Base-by-base conservation (phyloP, 805 yeast species). In the Blastobotrys attinorum region DNA sequence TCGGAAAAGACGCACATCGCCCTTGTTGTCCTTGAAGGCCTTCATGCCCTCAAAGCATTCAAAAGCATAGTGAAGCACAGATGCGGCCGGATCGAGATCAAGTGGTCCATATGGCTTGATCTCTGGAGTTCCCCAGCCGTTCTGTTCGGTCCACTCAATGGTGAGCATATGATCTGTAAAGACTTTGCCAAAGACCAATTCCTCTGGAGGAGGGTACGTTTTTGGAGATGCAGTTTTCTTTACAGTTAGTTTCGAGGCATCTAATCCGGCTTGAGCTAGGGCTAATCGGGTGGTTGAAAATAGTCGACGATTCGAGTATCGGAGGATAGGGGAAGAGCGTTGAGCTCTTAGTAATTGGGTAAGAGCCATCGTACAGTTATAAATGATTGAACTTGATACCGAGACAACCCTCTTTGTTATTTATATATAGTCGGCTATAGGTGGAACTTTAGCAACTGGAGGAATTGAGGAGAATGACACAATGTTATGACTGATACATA, bases 31-130 rank as follows among this genome's bases (percentile, higher is more conserved):
- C 52, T 71, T 67, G 74, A 89, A 90, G 11, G 97, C 97, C 71
- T 90, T 90, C 70, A 90, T 72, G 53, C 98, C 98, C 70, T 90
- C 98, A 54, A 90, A 92, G 47, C 90, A 75, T 65, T 87, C 96
- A 60, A 92, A 90, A 3, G 95, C 90, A 59, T 90, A 90, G 71
- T 90, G 98, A 69, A 90, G 79, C 27, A 89, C 97, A 62, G 84
- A 77, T 16, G 92, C 69, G 17, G 96, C 80, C 22, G 98, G 98
- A 59, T 89, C 96, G 47, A 90, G 64, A 15, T 71, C 57, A 43
- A 90, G 67, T 40, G 77, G 77, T 42, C 81, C 89, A 62, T 85
- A 88, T 20, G 97, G 97, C 52, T 76, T 76, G 63, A 90, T 89
- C 61, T 76, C 76, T 37, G 98, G 97, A n/a, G 76, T 65, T 8